phyloP scores from a whole-genome alignment of 208 protist genomes.

The Trypanosoma rangeli region DNA sequence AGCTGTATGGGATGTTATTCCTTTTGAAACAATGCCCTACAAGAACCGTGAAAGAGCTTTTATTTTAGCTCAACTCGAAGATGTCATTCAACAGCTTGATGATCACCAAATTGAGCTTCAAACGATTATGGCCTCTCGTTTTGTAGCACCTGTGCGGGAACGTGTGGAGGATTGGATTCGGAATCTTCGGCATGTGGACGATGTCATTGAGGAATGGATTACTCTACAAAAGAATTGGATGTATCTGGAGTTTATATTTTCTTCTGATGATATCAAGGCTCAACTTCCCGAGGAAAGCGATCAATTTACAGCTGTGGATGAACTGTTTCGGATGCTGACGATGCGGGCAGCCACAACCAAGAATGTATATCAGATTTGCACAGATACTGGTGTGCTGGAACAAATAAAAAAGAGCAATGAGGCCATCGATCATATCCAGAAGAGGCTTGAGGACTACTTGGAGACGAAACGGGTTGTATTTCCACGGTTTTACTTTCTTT shows the following conservation, averaged over 20 bases:
- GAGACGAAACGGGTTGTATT: slow-evolving; percentile 96
- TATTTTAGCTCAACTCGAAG: slow-evolving; percentile 90
- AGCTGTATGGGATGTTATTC: slow-evolving; percentile 75
- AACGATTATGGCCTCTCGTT: slow-evolving; percentile 91
- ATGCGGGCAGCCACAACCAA: slow-evolving; percentile 76
- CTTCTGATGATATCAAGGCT: slow-evolving; percentile 96
- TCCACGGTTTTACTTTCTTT: slow-evolving; percentile 98
- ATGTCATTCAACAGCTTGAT: slow-evolving; percentile 92
- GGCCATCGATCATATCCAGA: slow-evolving; percentile 95
- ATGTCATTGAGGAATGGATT: slow-evolving; percentile 96
- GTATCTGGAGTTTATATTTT: slow-evolving; percentile 98
- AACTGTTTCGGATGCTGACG: slow-evolving; percentile 90
- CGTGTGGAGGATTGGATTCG: slow-evolving; percentile 91
- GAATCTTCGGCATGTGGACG: slow-evolving; percentile 78
- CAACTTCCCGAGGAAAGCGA: slow-evolving; percentile 91
- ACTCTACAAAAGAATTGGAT: slow-evolving; percentile 96
- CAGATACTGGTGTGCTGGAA: slow-evolving; percentile 73
- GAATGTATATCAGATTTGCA: slow-evolving; percentile 91
- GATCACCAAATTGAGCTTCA: slow-evolving; percentile 93
- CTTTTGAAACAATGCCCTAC: slow-evolving; percentile 84
- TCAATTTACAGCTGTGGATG: slow-evolving; percentile 90
- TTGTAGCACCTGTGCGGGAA: slow-evolving; percentile 79
- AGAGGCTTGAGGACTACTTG: slow-evolving; percentile 95
- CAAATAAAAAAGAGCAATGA: slow-evolving; percentile 82
- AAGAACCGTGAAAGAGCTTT: slow-evolving; percentile 85